A percentile compares a stretch with the other conserved stretches of the same genome.
Evolutionary conservation across 78 protist species (phyloP).

Genomic region (Mastigamoeba balamuthi): DNA sequence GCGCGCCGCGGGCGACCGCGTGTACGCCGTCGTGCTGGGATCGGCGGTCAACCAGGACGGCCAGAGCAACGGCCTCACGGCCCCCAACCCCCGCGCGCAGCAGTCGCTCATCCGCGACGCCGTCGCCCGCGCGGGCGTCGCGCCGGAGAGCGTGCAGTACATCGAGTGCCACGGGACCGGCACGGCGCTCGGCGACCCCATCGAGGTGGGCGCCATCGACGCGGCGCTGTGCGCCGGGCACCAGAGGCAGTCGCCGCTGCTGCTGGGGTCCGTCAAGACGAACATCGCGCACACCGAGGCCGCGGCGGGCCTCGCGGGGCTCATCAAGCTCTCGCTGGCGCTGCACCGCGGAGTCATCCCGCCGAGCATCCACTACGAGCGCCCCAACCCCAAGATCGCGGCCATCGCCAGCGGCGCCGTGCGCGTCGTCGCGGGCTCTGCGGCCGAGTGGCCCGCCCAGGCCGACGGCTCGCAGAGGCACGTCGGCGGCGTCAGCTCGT

Average conservation of each 20-base stretch:
- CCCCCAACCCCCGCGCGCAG: conserved; percentile 38
- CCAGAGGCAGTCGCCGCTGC: neutral
- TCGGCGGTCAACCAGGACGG: conserved; percentile 32
- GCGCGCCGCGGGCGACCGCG: neutral
- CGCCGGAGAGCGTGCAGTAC: neutral
- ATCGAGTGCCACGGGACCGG: conserved; percentile 53
- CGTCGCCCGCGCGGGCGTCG: neutral
- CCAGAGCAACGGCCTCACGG: conserved; percentile 25
- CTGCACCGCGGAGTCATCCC: conserved; percentile 13
- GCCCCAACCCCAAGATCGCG: conserved; percentile 33
- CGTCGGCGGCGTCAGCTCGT: conserved; percentile 48
- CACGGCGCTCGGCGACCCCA: conserved; percentile 51
- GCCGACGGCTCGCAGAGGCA: too few relatives aligned
- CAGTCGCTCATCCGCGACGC: neutral
- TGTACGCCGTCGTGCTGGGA: neutral
- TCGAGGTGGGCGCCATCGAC: conserved; percentile 18
- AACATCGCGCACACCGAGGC: conserved; percentile 47
- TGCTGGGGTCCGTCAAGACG: conserved; percentile 35
- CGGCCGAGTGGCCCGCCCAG: too few relatives aligned
- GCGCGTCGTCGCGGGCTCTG: too few relatives aligned
- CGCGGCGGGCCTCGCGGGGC: conserved; percentile 20
- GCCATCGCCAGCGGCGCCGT: too few relatives aligned
- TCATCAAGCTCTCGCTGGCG: conserved; percentile 20
- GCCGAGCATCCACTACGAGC: conserved; percentile 23
- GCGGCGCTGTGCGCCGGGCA: neutral